These are phyloP conservation scores for Dunaliella sp. DNA, from an alignment of 139 green algal genomes.

Conservation along the genomic window DNA sequence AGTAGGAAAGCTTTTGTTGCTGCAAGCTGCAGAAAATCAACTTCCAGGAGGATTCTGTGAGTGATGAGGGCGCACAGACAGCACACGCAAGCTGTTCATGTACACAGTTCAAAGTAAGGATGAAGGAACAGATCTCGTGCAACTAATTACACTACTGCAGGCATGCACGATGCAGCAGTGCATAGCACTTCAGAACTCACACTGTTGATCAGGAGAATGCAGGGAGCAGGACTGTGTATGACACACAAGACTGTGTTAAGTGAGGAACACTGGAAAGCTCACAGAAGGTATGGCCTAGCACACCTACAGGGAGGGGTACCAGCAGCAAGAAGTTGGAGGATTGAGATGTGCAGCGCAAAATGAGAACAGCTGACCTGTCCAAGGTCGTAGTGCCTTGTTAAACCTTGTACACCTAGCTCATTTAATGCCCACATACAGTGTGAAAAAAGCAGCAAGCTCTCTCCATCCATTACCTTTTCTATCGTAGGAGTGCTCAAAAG, in stretches of 20 bases:
- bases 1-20: neutral
- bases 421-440: neutral
- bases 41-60: neutral
- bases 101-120: neutral
- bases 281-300: too few relatives aligned
- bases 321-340: too few relatives aligned
- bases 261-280: too few relatives aligned
- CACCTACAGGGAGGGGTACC: too few relatives aligned
- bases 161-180: neutral
- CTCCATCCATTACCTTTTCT: conserved; percentile 52
- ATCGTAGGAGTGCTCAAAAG: conserved; percentile 80
- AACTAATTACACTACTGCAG: neutral
- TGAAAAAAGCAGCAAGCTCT: neutral
- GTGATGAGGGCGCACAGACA: too few relatives aligned
- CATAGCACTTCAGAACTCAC: too few relatives aligned
- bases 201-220: too few relatives aligned
- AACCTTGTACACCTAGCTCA: neutral
- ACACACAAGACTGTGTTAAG: too few relatives aligned
- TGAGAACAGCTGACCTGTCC: too few relatives aligned
- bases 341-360: too few relatives aligned
- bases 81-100: neutral
- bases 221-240: too few relatives aligned
- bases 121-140: neutral
- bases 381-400: neutral
- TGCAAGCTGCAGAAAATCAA: neutral